Base-by-base conservation (phyloP, 331 rosid species). In the Dryas integrifolia region DNA sequence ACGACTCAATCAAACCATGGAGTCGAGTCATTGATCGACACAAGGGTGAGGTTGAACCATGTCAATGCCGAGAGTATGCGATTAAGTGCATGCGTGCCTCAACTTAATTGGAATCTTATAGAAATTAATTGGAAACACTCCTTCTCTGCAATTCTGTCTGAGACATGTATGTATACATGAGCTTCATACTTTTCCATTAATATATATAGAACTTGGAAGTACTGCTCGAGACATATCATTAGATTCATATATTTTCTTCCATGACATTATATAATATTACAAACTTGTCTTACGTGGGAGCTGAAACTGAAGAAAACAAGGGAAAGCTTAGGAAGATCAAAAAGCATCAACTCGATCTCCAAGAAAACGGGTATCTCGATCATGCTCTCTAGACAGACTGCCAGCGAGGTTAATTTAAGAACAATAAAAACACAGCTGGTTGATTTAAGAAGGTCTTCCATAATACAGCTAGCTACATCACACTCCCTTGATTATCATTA, bases 41-140 rank as follows among this genome's bases (percentile, higher is more conserved):
- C 67, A 30, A 65, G 7, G 82, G 76, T 78, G 26, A 73, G 87
- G 73, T 87, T 85, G 89, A 87, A 85, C 84, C 80, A 78, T 64
- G 56, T 87, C 89, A 85, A 87, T 49, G 74, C 69, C 82, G 77
- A 77, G 85, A 50, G 56, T 67, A 74, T 65, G 59, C 55, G 21
- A 65, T 64, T 52, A 49, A 39, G 65, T 49, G 4, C 55, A 49
- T 49, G 8, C 8, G 5, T 5, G 6, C 55, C n/a, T 12, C 18
- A 49, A 21, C 24, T 21, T 21, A 49, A 12, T 49, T 49, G 55
- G 55, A 5, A 49, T 13, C 4, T 49, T 49, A 13, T n/a, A 49
- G 55, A 49, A 21, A 21, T 21, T 0, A 62, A 40, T 9, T 49
- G 47, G 35, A 14, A n/a, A 21, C 38, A 9, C 38, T 35, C 48